Percentiles rank a stretch among this genome's conserved stretches.
Conservation (phyloP, 129 eudicot species). For the Centella asiatica region DNA sequence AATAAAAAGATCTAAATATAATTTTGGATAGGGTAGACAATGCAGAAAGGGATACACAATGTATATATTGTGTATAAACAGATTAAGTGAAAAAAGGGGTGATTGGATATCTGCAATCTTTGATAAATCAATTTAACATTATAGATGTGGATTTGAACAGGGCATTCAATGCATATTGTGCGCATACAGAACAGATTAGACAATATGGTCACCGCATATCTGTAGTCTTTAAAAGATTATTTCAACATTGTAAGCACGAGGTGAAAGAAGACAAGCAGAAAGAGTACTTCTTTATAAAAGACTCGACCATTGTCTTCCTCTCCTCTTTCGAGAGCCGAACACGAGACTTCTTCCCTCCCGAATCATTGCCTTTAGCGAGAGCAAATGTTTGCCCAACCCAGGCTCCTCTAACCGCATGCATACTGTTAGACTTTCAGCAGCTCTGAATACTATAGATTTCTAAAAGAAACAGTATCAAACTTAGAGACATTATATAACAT, state of each 20-base stretch:
- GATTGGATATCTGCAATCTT: no score
- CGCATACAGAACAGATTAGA: neutral
- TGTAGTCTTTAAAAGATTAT: neutral
- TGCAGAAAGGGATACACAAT: no score
- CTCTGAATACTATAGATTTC: constrained; percentile 6
- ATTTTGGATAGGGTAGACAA: no score
- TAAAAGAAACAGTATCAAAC: constrained; percentile 3
- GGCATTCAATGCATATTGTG: neutral
- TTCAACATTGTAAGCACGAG: neutral
- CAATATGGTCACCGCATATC: neutral
- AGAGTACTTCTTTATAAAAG: constrained; percentile 69
- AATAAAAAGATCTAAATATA: no score
- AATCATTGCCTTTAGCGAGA: constrained; percentile 50
- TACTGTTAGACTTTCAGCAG: constrained; percentile 16
- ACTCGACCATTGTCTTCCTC: constrained; percentile 72
- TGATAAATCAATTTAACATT: no score
- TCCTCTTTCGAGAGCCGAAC: constrained; percentile 83
- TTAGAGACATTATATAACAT: neutral
- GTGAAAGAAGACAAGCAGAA: neutral
- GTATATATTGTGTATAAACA: no score
- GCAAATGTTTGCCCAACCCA: constrained; percentile 90
- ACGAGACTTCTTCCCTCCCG: constrained; percentile 64
- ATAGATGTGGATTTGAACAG: neutral
- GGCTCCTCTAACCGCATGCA: constrained; percentile 60
- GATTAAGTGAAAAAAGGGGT: no score